Conservation (phyloP, 2,329 filamentous ascomycete species). For the Fusarium sp. region DNA sequence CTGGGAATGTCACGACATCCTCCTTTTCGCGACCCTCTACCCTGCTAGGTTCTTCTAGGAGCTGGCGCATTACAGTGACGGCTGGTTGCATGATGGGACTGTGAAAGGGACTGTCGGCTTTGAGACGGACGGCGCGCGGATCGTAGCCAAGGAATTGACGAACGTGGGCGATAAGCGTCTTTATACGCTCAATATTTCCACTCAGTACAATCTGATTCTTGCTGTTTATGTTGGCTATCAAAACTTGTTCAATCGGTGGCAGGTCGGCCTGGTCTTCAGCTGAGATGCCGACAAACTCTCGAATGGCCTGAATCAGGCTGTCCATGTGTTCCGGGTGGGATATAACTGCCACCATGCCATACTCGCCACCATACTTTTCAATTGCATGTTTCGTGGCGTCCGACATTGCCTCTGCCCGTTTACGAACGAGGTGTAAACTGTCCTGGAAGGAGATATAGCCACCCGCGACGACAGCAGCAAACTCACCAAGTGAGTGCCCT, state of each 20-base stretch:
- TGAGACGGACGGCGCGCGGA: conserved; percentile 84
- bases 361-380: conserved; percentile 77
- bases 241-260: conserved; percentile 84
- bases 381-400: conserved; percentile 74
- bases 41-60: conserved; percentile 69
- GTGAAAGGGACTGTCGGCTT: conserved; percentile 90
- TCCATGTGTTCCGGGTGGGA: conserved; percentile 83
- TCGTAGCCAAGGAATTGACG: conserved; percentile 92
- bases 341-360: conserved; percentile 93
- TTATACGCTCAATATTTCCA: conserved; percentile 85
- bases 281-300: conserved; percentile 79
- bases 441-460: conserved; percentile 82
- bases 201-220: conserved; percentile 96
- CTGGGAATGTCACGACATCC: conserved; percentile 80
- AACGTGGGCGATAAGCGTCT: conserved; percentile 82
- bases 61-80: conserved; percentile 73
- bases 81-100: conserved; percentile 92
- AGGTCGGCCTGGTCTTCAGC: conserved; percentile 73
- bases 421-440: conserved; percentile 78
- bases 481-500: conserved; percentile 92
- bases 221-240: conserved; percentile 93
- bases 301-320: conserved; percentile 75
- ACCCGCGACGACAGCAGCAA: conserved; percentile 86
- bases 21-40: conserved; percentile 62
- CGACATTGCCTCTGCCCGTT: conserved; percentile 84